These are phyloP conservation scores for Biancaea sappan DNA, from an alignment of 306 rosid species.

Conservation along the genomic window DNA sequence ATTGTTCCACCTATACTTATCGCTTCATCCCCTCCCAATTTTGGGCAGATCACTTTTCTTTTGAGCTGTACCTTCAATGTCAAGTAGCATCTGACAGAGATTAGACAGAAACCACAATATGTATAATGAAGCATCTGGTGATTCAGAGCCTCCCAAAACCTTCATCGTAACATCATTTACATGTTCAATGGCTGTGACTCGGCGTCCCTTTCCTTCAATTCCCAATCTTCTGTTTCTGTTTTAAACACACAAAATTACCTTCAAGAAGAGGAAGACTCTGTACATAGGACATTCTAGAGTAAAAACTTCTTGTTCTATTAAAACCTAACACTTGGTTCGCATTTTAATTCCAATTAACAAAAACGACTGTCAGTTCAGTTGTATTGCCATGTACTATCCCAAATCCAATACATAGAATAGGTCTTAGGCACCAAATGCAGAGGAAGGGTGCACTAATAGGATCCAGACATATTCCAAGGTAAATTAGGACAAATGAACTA, in stretches of 20 bases:
- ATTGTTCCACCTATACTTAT: slow-evolving; percentile 33
- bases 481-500: neutral
- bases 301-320: neutral
- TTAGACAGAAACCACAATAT: slow-evolving; percentile 41
- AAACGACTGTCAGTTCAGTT: slow-evolving; percentile 2
- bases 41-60: slow-evolving; percentile 34
- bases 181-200: slow-evolving; percentile 86
- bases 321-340: neutral
- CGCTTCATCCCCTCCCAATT: slow-evolving; percentile 36
- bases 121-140: slow-evolving; percentile 34
- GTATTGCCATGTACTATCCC: neutral
- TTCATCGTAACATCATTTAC: slow-evolving; percentile 42
- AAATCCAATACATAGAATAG: neutral
- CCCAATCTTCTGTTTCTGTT: slow-evolving; percentile 79
- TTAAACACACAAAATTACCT: slow-evolving; percentile 37
- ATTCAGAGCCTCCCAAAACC: slow-evolving; percentile 41
- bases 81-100: slow-evolving; percentile 34
- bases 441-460: neutral
- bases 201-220: slow-evolving; percentile 70
- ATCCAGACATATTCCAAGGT: neutral
- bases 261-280: slow-evolving; percentile 21
- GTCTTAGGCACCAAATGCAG: slow-evolving; percentile 10
- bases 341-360: neutral
- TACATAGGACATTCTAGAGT: neutral
- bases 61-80: slow-evolving; percentile 46